phyloP scores from a whole-genome alignment of 2,329 filamentous ascomycete genomes.

The Capronia coronata region DNA sequence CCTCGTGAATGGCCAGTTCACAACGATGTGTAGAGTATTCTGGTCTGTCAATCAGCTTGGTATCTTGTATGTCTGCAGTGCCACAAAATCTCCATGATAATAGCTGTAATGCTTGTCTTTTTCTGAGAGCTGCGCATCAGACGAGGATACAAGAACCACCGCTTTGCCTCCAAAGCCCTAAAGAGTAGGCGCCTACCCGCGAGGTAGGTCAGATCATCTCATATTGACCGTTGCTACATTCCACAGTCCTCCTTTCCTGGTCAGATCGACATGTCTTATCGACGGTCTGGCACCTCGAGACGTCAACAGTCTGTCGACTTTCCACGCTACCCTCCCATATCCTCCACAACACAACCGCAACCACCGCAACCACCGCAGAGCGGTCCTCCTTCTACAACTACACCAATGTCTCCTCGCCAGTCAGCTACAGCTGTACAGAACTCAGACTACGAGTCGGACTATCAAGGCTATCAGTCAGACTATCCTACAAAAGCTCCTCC shows the following conservation, averaged over 20 bases:
- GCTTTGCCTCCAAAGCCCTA: background rate
- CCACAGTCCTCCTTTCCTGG: slow-evolving; percentile 4
- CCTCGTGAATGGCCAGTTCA: background rate
- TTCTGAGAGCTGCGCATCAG: background rate
- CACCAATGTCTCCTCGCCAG: slow-evolving; percentile 3
- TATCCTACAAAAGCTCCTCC: slow-evolving; percentile 38
- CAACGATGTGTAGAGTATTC: background rate
- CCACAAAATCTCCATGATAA: background rate
- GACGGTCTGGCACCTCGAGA: slow-evolving; percentile 21
- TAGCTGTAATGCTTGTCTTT: background rate
- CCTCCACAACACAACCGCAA: slow-evolving; percentile 12
- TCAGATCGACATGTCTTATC: slow-evolving; percentile 20
- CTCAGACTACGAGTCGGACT: slow-evolving; percentile 62
- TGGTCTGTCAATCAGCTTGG: background rate
- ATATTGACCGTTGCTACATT: slow-evolving; percentile 10
- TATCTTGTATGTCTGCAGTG: too few species aligned
- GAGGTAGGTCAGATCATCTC: slow-evolving; percentile 17
- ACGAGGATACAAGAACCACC: background rate
- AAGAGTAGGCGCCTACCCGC: slow-evolving; percentile 14
- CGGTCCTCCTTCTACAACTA: slow-evolving; percentile 3
- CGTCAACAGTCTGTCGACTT: slow-evolving; percentile 28
- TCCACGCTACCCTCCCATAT: slow-evolving; percentile 26
- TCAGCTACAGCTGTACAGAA: slow-evolving; percentile 10
- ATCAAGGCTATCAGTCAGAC: slow-evolving; percentile 44
- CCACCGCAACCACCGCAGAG: slow-evolving; percentile 8